Evolutionary conservation across 1,284 basidiomycete species (phyloP).

Genomic region (Puccinia triticina): DNA sequence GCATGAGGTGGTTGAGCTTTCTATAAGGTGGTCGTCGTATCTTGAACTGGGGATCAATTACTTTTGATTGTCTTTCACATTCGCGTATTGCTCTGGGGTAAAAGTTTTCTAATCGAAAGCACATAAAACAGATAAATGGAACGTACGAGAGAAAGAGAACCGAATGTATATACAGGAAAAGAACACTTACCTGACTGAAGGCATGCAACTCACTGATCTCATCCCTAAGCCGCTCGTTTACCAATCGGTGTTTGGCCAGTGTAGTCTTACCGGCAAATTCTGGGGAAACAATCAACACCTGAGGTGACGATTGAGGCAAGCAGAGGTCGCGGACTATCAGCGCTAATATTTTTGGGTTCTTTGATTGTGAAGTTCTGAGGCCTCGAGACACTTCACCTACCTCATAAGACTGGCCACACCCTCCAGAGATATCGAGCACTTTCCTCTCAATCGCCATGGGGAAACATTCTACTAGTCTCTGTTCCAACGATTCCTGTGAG

Average conservation of each 20-base stretch:
- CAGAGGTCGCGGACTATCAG: background rate
- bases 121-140: background rate
- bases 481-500: conserved; percentile 34
- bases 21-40: background rate
- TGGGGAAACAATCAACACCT: conserved; percentile 47
- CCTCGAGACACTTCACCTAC: background rate
- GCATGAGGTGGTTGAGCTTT: background rate
- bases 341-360: too few relatives aligned
- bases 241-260: conserved; percentile 39
- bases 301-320: background rate
- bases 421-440: conserved; percentile 48
- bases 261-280: conserved; percentile 41
- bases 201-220: conserved; percentile 45
- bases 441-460: conserved; percentile 31
- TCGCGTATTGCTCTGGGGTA: conserved; percentile 41
- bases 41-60: background rate
- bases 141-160: background rate
- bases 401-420: conserved; percentile 47
- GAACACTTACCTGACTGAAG: conserved; percentile 38
- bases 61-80: background rate
- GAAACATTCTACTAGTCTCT: conserved; percentile 24
- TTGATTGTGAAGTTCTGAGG: too few relatives aligned
- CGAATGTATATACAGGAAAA: too few relatives aligned
- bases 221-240: conserved; percentile 35
- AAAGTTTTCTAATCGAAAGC: conserved; percentile 19